Percentiles rank a stretch among this genome's conserved stretches.
These are phyloP conservation scores for Extremus antarcticus DNA, from an alignment of 495 filamentous ascomycete genomes.

Conservation along the genomic window DNA sequence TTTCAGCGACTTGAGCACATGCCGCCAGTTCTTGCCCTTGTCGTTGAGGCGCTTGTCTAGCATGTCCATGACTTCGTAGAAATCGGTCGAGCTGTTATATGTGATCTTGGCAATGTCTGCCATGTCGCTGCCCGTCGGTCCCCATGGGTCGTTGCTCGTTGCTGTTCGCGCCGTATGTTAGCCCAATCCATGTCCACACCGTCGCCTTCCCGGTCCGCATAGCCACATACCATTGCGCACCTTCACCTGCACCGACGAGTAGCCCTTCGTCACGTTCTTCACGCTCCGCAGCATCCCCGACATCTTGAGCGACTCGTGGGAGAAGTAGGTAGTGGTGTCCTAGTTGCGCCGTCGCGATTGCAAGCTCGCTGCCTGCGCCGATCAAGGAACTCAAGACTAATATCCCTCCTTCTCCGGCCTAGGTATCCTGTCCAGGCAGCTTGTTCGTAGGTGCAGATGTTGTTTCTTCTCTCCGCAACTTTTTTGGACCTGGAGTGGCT, in stretches of 20 bases:
- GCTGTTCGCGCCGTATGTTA: slow-evolving; percentile 42
- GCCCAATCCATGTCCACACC: neutral
- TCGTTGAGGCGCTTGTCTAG: slow-evolving; percentile 97
- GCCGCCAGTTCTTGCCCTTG: slow-evolving; percentile 99
- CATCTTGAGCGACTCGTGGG: slow-evolving; percentile 41
- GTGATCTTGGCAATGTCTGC: slow-evolving; percentile 96
- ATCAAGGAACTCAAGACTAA: neutral
- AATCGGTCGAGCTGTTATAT: slow-evolving; percentile 93
- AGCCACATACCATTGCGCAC: slow-evolving; percentile 91
- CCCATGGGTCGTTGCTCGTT: slow-evolving; percentile 99
- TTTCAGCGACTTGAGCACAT: slow-evolving; percentile 95
- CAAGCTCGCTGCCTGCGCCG: neutral
- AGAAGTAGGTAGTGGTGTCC: neutral
- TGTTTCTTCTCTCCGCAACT: neutral
- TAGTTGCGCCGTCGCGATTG: neutral
- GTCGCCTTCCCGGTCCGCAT: slow-evolving; percentile 6
- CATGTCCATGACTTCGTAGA: slow-evolving; percentile 99
- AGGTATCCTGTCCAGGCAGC: neutral
- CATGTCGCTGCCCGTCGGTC: slow-evolving; percentile 97
- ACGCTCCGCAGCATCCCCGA: slow-evolving; percentile 96
- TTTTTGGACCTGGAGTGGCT: neutral
- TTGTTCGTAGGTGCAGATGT: neutral
- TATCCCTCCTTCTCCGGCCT: neutral
- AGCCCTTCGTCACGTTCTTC: slow-evolving; percentile 99
- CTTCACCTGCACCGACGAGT: slow-evolving; percentile 94